Base-by-base conservation (phyloP, 345 rosid genomes). In the Eucalyptus lansdowneana region DNA sequence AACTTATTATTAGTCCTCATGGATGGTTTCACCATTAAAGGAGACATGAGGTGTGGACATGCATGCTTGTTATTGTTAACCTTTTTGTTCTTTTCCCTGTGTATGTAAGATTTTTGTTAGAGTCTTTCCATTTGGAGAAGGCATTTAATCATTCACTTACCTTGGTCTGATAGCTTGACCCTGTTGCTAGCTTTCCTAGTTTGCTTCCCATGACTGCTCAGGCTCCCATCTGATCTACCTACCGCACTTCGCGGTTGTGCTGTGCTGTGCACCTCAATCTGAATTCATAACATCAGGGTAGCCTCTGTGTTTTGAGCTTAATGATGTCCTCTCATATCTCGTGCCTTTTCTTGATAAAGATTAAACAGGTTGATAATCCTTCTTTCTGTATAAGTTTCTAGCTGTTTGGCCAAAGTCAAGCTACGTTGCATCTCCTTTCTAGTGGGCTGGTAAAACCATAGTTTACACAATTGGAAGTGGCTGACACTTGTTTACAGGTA, bases 401-500 rank as follows among this genome's bases (percentile, higher is more conserved):
- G 85, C 14, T 9, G 47, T 76, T 76, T 40, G 45, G 25, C 85
- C 47, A 76, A 40, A 76, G 47, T 76, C 47, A 21, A 22, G 47
- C 85, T 34, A 76, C 3, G 3, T 76, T 40, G 85, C 47, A 21
- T 40, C 47, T 76, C 29, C 16, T 40, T 76, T 76, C 85, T 76
- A 76, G 85, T 22, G 47, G 85, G 85, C 27, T 40, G 47, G 47
- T 76, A 21, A 40, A 40, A 11, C 85, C 85, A 21, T 76, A 76
- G 47, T 37, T 76, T 42, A 76, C 85, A 76, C 47, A 76, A 40
- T 76, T 40, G 47, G 83, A 40, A 76, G 85, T 76, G 47, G 85
- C 62, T 86, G 45, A 86, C 62, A 15, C 87, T 50, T 31, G 24
- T 86, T 21, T 89, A 87, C 94, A 98, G 99, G 94, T 96, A 97